These are phyloP conservation scores for Cyanidioschyzon merolae DNA, from an alignment of 23 red algal species.

Conservation along the genomic window DNA sequence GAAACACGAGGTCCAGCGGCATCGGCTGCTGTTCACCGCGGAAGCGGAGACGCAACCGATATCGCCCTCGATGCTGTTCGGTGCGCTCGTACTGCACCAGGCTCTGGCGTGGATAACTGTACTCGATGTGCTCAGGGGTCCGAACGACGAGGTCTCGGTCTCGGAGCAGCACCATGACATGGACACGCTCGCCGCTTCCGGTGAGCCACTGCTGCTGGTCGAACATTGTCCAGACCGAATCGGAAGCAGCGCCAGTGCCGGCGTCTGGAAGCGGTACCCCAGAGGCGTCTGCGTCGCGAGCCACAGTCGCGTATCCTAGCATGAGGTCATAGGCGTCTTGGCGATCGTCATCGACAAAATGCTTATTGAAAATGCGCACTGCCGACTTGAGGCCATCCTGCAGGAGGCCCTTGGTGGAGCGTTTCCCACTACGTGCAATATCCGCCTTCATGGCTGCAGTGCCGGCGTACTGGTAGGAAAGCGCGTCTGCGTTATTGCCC, in stretches of 20 bases:
- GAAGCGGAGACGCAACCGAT: neutral
- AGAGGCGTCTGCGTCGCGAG: neutral
- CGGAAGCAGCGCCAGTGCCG: conserved; percentile 2
- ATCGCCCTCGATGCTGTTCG: neutral
- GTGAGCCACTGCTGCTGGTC: neutral
- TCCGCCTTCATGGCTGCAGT: conserved; percentile 93
- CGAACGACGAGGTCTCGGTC: neutral
- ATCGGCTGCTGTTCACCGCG: neutral
- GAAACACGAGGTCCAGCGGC: conserved; percentile 18
- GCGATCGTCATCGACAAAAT: conserved; percentile 95
- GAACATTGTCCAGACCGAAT: neutral
- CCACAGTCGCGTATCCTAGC: conserved; percentile 49
- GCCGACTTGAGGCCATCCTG: conserved; percentile 89
- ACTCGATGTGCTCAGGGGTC: conserved; percentile 17
- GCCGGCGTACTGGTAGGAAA: conserved; percentile 89
- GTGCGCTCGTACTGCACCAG: neutral
- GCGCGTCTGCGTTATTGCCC: conserved; percentile 83
- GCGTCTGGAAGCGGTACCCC: neutral
- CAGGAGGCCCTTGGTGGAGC: conserved; percentile 77
- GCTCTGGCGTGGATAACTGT: neutral
- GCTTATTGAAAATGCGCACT: conserved; percentile 96
- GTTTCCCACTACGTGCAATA: conserved; percentile 84
- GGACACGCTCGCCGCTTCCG: conserved; percentile 11
- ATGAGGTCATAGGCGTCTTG: conserved; percentile 87
- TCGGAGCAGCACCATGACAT: neutral